phyloP scores from a whole-genome alignment of 495 filamentous ascomycete genomes.

The Neurospora hispaniola region DNA sequence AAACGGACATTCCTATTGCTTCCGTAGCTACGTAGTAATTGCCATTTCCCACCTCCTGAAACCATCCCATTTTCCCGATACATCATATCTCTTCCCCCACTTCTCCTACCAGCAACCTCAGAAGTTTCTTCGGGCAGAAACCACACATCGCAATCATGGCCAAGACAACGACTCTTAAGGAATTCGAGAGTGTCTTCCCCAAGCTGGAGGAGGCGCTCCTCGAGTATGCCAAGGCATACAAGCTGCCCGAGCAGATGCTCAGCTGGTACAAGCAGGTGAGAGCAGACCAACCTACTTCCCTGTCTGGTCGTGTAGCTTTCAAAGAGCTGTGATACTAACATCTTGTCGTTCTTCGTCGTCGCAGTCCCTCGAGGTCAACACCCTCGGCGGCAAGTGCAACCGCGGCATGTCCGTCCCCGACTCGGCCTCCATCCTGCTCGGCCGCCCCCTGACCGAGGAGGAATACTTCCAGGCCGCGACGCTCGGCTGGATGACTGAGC shows the following conservation, averaged over 20 bases:
- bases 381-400: slow-evolving; percentile 93
- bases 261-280: slow-evolving; percentile 79
- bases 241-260: slow-evolving; percentile 69
- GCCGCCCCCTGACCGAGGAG: slow-evolving; percentile 57
- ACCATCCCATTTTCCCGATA: not conserved
- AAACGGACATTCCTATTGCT: not conserved
- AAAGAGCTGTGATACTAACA: slow-evolving; percentile 13
- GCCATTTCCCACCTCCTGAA: slow-evolving; percentile 1
- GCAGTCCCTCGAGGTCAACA: slow-evolving; percentile 73
- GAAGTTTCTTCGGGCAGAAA: not conserved
- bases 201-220: slow-evolving; percentile 67
- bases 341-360: slow-evolving; percentile 2
- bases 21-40: not conserved
- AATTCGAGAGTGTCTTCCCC: slow-evolving; percentile 86
- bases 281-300: not conserved
- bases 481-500: slow-evolving; percentile 93
- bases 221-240: slow-evolving; percentile 63
- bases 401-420: slow-evolving; percentile 96
- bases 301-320: not conserved
- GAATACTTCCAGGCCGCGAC: slow-evolving; percentile 78
- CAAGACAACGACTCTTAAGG: slow-evolving; percentile 56
- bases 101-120: not conserved
- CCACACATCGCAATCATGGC: slow-evolving; percentile 38
- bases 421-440: slow-evolving; percentile 68
- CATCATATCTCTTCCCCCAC: not conserved